A percentile compares a stretch with the other conserved stretches of the same genome.
Evolutionary conservation across 2,329 filamentous ascomycete genomes (phyloP).

Genomic region (Arthrobotrys musiformis): DNA sequence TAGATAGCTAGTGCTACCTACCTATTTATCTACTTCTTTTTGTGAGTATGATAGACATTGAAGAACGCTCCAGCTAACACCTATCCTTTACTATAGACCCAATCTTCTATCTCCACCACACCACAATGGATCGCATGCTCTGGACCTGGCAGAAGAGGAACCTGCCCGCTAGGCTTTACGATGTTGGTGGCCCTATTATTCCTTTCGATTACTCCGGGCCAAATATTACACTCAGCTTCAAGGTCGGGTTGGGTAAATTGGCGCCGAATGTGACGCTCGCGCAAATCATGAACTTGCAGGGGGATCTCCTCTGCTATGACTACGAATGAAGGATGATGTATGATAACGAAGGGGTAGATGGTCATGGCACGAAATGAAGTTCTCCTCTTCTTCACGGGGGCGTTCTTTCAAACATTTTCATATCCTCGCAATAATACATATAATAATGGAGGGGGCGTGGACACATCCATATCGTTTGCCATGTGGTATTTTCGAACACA

Average conservation of each 20-base stretch:
- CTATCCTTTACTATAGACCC: constrained; percentile 59
- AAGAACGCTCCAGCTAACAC: not conserved
- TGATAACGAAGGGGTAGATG: not conserved
- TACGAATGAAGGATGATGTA: constrained; percentile 38
- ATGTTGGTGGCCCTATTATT: constrained; percentile 62
- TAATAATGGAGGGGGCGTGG: too few species aligned
- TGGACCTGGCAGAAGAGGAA: constrained; percentile 62
- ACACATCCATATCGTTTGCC: too few species aligned
- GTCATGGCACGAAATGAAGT: not conserved
- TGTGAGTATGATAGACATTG: not conserved
- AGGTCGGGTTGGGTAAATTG: constrained; percentile 60
- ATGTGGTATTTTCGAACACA: constrained; percentile 24
- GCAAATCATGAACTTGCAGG: constrained; percentile 60
- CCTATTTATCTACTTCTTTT: not conserved
- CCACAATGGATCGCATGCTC: constrained; percentile 62
- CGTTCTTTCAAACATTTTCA: not conserved
- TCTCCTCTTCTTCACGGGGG: too few species aligned
- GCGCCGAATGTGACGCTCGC: constrained; percentile 59
- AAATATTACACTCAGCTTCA: constrained; percentile 61
- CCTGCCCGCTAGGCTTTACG: constrained; percentile 59
- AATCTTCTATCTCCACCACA: constrained; percentile 63
- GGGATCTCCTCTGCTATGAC: constrained; percentile 57
- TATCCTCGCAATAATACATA: not conserved
- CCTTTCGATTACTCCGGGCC: constrained; percentile 56
- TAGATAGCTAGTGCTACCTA: not conserved